These are phyloP conservation scores for Diaporthe capsici DNA, from an alignment of 2,329 filamentous ascomycete genomes.

Conservation along the genomic window DNA sequence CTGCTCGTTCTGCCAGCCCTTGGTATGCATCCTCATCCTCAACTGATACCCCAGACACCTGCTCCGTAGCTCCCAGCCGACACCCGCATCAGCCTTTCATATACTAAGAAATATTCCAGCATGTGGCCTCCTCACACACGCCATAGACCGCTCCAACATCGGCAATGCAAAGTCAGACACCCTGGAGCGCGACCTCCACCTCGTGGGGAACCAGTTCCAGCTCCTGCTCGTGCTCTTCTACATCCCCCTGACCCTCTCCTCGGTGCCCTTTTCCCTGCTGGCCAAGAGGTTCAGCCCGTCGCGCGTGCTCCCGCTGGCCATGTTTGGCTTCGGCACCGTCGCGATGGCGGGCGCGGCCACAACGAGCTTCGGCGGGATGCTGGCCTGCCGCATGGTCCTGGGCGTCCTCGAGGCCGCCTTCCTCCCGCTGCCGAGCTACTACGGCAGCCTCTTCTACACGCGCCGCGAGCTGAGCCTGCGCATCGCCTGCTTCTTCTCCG, in stretches of 20 bases:
- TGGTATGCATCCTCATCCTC: background rate
- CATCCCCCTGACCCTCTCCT: constrained; percentile 49
- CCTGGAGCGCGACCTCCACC: constrained; percentile 48
- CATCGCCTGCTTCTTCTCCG: constrained; percentile 42
- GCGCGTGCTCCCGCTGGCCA: constrained; percentile 48
- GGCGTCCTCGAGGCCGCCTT: constrained; percentile 48
- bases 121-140: constrained; percentile 43
- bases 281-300: constrained; percentile 48
- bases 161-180: constrained; percentile 51
- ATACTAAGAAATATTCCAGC: background rate
- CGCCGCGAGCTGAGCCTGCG: constrained; percentile 42
- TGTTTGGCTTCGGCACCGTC: constrained; percentile 47
- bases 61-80: background rate
- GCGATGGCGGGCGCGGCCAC: constrained; percentile 45
- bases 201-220: constrained; percentile 50
- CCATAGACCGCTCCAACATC: constrained; percentile 49
- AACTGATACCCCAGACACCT: background rate
- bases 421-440: constrained; percentile 47
- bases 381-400: constrained; percentile 45
- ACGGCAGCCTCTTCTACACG: constrained; percentile 47
- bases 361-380: constrained; percentile 45
- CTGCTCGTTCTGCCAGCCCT: constrained; percentile 2
- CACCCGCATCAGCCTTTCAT: background rate
- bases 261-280: constrained; percentile 47
- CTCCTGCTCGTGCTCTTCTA: constrained; percentile 52